Base-by-base conservation (phyloP, 192 early-diverging fungal genomes). In the Coemansia sp. region DNA sequence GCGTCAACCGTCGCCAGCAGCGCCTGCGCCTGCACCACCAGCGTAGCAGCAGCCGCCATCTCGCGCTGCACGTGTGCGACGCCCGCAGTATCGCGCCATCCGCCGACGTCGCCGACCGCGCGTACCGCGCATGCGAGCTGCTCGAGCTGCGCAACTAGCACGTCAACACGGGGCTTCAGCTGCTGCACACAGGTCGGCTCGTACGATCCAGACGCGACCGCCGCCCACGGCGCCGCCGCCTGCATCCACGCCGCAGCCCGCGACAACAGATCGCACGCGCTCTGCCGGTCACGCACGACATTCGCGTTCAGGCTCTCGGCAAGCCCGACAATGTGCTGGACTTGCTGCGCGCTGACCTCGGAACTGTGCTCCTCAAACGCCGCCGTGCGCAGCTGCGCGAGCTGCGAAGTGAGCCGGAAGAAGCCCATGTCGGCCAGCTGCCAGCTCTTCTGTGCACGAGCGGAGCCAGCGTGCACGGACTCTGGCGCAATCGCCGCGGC, bases 321-420 rank as follows among this genome's bases (percentile, higher is more conserved):
- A 19, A 79, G 59, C 6, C 58, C 55, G 2, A 45, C 27, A 30
- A 79, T 73, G 22, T 52, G 61, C 31, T 57, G 61, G 6, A 69
- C 42, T 53, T 80, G 70, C 57, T 73, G 62, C n/a, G 62, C 50
- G 28, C 46, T 54, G n/a, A 69, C 50, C 53, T 80, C 71, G 0
- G 45, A 14, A 43, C 64, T 73, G 56, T 73, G 70, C 38, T 76
- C 73, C n/a, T 59, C 59, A 31, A 46, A 65, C 5, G 58, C 40
- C 5, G 61, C 60, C 3, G 70, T 44, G 12, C 73, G 63, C 47
- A 78, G 60, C 62, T 79, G 69, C 23, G 56, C 66, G 7, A 71
- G 29, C 56, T 66, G 69, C 11, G 70, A 51, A 23, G 29, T 55
- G 23, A 67, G 60, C 1, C 42, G 45, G 63, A 80, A 80, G 64